Percentiles rank a stretch among this genome's conserved stretches.
Conservation (phyloP, 371 early-diverging fungal genomes). For the Rhizopus microsporus region DNA sequence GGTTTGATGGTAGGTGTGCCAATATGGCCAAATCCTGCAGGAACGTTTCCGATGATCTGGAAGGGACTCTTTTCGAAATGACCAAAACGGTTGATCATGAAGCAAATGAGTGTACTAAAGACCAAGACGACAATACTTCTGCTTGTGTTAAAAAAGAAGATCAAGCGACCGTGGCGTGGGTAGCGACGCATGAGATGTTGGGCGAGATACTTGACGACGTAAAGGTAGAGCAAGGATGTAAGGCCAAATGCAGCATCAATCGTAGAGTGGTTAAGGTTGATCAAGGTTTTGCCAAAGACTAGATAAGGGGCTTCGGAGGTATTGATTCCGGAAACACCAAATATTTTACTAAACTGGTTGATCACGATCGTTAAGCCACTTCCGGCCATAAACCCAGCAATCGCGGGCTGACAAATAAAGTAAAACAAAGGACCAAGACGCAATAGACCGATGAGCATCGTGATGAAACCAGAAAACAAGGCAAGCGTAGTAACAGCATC, state of each 20-base stretch:
- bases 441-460: constrained; percentile 68
- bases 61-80: constrained; percentile 42
- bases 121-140: constrained; percentile 76
- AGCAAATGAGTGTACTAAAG: constrained; percentile 76
- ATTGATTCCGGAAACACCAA: constrained; percentile 71
- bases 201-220: constrained; percentile 37
- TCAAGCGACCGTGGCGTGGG: constrained; percentile 32
- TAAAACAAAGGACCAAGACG: constrained; percentile 81
- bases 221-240: constrained; percentile 53
- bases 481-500: constrained; percentile 53
- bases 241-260: constrained; percentile 66
- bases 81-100: constrained; percentile 54
- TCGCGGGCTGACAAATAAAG: constrained; percentile 77
- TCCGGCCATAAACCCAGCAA: constrained; percentile 77
- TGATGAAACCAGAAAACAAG: constrained; percentile 67
- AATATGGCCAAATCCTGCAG: constrained; percentile 70
- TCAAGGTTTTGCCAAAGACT: constrained; percentile 60
- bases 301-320: constrained; percentile 60
- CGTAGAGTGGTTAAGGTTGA: constrained; percentile 42
- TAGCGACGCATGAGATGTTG: constrained; percentile 38
- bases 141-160: constrained; percentile 59
- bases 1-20: constrained; percentile 51
- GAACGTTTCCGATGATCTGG: constrained; percentile 68
- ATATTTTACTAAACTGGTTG: constrained; percentile 72
- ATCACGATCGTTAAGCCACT: constrained; percentile 79